These are phyloP conservation scores for Debaryomycetaceae sp. DNA, from an alignment of 1,139 yeast species.

Conservation along the genomic window DNA sequence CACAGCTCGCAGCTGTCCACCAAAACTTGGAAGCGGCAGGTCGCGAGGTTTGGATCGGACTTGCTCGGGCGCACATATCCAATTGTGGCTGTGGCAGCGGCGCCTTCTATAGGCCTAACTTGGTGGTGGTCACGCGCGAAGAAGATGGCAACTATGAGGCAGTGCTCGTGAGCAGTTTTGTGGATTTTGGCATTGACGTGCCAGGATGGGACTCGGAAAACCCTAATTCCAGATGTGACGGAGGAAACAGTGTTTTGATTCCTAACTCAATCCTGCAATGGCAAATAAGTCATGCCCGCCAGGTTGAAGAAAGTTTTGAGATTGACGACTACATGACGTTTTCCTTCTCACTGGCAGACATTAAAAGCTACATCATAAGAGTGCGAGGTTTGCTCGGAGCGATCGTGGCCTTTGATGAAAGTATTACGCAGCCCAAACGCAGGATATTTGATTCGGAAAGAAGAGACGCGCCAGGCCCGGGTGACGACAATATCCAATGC, in stretches of 20 bases:
- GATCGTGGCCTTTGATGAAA: conserved; percentile 7
- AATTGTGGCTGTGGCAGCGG: conserved; percentile 16
- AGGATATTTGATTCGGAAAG: conserved; percentile 1
- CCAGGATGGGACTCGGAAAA: conserved; percentile 10
- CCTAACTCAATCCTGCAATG: conserved; percentile 19
- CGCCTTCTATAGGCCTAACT: conserved; percentile 16
- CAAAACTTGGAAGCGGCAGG: conserved; percentile 7
- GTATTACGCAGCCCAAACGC: not conserved
- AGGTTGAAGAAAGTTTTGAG: not conserved
- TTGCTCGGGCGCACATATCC: conserved; percentile 15
- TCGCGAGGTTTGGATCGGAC: conserved; percentile 17
- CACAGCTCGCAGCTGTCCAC: not conserved
- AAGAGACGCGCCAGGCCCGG: conserved; percentile 9
- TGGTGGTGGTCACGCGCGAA: conserved; percentile 10
- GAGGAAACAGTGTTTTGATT: conserved; percentile 12
- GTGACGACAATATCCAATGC: conserved; percentile 21
- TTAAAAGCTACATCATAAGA: conserved; percentile 21
- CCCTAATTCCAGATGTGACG: conserved; percentile 8
- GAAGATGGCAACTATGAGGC: conserved; percentile 8
- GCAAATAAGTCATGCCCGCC: conserved; percentile 3
- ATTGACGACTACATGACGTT: conserved; percentile 20
- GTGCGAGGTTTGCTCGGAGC: conserved; percentile 20
- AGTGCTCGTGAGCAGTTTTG: conserved; percentile 21
- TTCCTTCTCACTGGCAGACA: conserved; percentile 25
- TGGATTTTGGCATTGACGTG: conserved; percentile 18